Conservation (phyloP, 352 stramenopile species). For the Phytophthora litchii region DNA sequence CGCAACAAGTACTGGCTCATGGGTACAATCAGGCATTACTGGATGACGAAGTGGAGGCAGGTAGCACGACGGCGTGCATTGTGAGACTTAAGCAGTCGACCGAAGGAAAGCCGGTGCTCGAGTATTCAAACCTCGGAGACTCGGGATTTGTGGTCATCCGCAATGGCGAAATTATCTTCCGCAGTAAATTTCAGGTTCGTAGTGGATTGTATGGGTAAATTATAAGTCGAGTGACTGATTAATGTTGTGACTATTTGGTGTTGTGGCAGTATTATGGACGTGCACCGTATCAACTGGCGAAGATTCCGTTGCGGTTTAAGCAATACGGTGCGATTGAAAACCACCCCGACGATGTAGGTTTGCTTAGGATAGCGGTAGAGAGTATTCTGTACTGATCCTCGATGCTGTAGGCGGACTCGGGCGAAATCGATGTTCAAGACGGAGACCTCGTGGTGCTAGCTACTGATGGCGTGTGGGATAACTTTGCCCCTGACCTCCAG, state of each 20-base stretch:
- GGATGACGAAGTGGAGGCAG: conserved; percentile 76
- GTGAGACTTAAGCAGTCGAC: conserved; percentile 59
- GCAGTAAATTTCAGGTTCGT: conserved; percentile 72
- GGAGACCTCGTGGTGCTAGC: conserved; percentile 80
- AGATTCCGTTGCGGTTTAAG: conserved; percentile 76
- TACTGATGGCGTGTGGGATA: conserved; percentile 87
- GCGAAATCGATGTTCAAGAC: conserved; percentile 71
- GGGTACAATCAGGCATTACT: conserved; percentile 63
- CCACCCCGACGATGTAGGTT: conserved; percentile 66
- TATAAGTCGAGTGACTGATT: conserved; percentile 7
- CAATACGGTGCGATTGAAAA: conserved; percentile 83
- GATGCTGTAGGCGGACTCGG: conserved; percentile 59
- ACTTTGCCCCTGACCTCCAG: conserved; percentile 67
- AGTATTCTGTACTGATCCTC: conserved; percentile 4
- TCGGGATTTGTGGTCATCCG: conserved; percentile 81
- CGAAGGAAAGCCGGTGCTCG: conserved; percentile 55
- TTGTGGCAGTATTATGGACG: conserved; percentile 63
- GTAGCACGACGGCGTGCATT: conserved; percentile 81
- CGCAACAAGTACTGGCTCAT: conserved; percentile 59
- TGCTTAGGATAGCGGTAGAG: background rate
- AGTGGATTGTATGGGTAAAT: background rate
- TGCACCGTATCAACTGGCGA: conserved; percentile 78
- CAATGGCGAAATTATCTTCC: conserved; percentile 63
- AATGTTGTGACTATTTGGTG: background rate
- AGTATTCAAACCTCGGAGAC: conserved; percentile 83